Evolutionary conservation across 179 eudicot species (phyloP).

Genomic region (Amaranthus tricolor): DNA sequence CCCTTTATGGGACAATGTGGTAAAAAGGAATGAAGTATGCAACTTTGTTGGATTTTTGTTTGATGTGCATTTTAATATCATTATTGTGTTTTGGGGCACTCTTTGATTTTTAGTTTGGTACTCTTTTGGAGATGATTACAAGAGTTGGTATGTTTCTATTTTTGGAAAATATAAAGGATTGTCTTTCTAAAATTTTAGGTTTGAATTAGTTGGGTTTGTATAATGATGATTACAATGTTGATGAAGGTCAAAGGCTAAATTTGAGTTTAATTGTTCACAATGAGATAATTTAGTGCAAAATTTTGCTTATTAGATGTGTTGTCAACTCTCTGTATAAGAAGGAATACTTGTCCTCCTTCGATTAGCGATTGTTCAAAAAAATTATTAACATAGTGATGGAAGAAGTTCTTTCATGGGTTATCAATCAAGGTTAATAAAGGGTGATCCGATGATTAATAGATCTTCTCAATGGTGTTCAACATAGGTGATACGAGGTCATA

Average conservation of each 20-base stretch:
- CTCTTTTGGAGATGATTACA: too few species aligned
- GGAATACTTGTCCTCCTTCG: neutral
- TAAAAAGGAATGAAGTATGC: too few species aligned
- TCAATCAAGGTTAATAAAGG: neutral
- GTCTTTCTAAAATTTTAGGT: neutral
- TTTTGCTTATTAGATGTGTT: neutral
- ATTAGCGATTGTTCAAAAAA: neutral
- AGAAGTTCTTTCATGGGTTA: neutral
- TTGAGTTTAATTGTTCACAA: neutral
- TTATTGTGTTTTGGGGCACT: too few species aligned
- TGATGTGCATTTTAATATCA: too few species aligned
- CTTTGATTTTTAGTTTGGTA: too few species aligned
- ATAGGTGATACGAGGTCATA: neutral
- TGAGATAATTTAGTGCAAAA: neutral
- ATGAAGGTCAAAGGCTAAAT: slow-evolving; percentile 1
- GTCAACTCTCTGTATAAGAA: neutral
- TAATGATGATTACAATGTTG: too few species aligned
- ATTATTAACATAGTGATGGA: neutral
- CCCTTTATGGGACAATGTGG: too few species aligned
- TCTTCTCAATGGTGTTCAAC: neutral
- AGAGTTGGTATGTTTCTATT: too few species aligned
- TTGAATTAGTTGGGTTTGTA: neutral
- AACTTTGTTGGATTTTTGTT: too few species aligned
- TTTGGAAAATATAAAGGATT: neutral
- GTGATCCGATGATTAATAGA: neutral